Conservation (phyloP, 164 flowering plant species). For the Umbellularia californica region DNA sequence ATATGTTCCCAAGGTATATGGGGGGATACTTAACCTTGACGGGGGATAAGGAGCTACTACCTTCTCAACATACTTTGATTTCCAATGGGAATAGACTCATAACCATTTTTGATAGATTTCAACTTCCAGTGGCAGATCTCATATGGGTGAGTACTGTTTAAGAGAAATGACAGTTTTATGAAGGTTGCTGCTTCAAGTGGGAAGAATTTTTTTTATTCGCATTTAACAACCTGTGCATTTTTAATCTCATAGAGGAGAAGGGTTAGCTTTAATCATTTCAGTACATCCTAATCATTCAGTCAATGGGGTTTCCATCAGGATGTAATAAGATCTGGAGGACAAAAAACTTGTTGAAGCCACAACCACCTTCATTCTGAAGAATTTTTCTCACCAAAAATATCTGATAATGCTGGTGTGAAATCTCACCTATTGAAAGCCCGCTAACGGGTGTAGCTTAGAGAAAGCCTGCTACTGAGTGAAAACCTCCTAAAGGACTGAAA, state of each 20-base stretch:
- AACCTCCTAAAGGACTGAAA: neutral
- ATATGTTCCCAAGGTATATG: constrained; percentile 13
- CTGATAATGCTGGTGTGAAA: neutral
- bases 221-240: neutral
- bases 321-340: neutral
- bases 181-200: neutral
- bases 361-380: neutral
- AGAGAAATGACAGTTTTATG: neutral
- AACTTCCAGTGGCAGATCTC: neutral
- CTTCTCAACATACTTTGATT: neutral
- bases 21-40: constrained; percentile 12
- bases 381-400: neutral
- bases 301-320: neutral
- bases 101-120: neutral
- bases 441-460: neutral
- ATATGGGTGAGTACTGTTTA: neutral
- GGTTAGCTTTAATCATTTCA: neutral
- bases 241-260: neutral
- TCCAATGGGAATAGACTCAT: neutral
- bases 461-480: neutral
- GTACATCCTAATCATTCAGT: neutral
- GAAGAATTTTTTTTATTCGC: neutral
- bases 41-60: constrained; percentile 7
- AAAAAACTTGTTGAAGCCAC: neutral
- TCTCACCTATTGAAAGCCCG: neutral